phyloP scores from a whole-genome alignment of 179 eudicot genomes.

The Vitellaria paradoxa region DNA sequence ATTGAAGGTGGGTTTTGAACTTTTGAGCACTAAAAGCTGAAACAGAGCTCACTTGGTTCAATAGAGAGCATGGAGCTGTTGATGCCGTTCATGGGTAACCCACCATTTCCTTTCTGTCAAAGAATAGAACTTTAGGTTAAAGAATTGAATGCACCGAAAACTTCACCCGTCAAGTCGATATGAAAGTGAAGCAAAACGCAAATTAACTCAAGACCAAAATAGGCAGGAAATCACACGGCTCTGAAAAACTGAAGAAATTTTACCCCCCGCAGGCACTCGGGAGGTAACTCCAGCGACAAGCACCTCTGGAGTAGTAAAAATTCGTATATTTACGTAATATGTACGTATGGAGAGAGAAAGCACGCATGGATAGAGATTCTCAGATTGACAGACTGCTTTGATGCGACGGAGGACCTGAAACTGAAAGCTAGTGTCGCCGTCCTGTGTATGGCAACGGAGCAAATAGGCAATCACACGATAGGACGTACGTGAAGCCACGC shows the following conservation, averaged over 20 bases:
- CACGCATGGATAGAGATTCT: background rate
- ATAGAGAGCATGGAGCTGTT: background rate
- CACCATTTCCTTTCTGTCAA: slow-evolving; percentile 7
- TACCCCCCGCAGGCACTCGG: background rate
- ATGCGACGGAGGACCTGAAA: background rate
- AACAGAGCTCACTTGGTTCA: slow-evolving; percentile 1
- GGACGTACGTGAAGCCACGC: no score
- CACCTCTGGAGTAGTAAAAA: background rate
- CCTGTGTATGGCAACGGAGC: no score
- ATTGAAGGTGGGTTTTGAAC: background rate
- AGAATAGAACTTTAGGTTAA: background rate
- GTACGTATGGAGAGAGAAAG: background rate
- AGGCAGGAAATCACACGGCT: background rate
- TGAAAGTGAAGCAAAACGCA: background rate
- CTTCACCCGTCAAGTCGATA: background rate
- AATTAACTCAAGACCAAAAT: background rate
- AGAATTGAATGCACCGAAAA: background rate
- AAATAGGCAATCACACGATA: no score
- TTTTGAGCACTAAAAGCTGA: background rate
- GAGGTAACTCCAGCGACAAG: slow-evolving; percentile 12
- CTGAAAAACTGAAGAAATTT: background rate
- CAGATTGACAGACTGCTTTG: background rate
- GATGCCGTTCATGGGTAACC: slow-evolving; percentile 5
- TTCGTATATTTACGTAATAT: no score
- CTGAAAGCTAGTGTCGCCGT: no score